Evolutionary conservation across 2,329 filamentous ascomycete species (phyloP).

Genomic region (Aciculosporium take): DNA sequence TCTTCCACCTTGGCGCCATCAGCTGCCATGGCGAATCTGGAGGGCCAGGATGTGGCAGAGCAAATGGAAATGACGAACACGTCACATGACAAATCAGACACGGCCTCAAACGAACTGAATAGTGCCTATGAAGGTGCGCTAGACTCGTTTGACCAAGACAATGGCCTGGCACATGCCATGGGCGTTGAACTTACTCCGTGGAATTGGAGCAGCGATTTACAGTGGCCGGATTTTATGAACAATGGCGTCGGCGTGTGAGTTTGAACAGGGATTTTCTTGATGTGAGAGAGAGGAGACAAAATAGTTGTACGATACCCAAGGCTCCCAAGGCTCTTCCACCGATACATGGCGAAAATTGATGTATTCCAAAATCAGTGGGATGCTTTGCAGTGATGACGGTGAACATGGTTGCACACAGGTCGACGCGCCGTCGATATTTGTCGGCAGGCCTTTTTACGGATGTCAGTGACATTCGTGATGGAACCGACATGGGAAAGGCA

Average conservation of each 20-base stretch:
- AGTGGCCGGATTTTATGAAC: slow-evolving; percentile 19
- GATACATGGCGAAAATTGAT: too few relatives aligned
- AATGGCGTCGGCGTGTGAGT: slow-evolving; percentile 17
- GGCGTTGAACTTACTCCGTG: slow-evolving; percentile 25
- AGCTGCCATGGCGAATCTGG: background rate
- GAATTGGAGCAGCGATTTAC: slow-evolving; percentile 19
- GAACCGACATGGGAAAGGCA: too few relatives aligned
- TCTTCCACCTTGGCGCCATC: background rate
- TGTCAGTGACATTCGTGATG: too few relatives aligned
- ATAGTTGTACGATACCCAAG: too few relatives aligned
- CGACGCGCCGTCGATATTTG: too few relatives aligned
- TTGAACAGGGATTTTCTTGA: too few relatives aligned
- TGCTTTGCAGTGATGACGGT: too few relatives aligned
- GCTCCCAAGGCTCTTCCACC: too few relatives aligned
- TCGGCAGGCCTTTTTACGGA: too few relatives aligned
- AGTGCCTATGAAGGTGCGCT: slow-evolving; percentile 36
- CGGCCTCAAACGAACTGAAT: slow-evolving; percentile 28
- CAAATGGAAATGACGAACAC: slow-evolving; percentile 8
- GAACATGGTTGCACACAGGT: too few relatives aligned
- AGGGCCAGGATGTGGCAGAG: slow-evolving; percentile 7
- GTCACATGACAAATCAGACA: slow-evolving; percentile 15
- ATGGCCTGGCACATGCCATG: slow-evolving; percentile 27
- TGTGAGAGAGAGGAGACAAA: too few relatives aligned
- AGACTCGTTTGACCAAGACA: slow-evolving; percentile 31
- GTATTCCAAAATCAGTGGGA: too few relatives aligned